Evolutionary conservation across 495 filamentous ascomycete species (phyloP), one percentile per base, ranked within the genome.

Genomic region (Rusavskia elegans): DNA sequence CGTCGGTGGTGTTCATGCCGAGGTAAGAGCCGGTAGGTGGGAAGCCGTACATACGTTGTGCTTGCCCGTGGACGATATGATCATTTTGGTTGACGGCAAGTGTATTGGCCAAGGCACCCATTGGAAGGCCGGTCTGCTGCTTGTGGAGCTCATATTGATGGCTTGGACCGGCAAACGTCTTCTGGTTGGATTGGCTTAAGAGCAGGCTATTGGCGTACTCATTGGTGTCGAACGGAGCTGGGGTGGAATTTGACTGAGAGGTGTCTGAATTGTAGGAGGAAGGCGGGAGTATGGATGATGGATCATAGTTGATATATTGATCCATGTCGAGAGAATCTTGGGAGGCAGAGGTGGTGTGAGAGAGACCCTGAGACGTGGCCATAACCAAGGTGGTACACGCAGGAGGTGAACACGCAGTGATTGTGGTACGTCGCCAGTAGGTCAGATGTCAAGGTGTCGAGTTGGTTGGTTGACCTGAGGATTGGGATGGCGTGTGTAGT

Each of bases 111-210:
- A 92, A 62, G 25, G 83, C 87, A 41, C 85, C 86, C 1, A 84
- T 80, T 0, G 89, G 84, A 29, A 94, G 75, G 51, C 87, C 87
- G 3, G 89, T 92, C 66, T 95, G 88, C 61, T 98, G 90, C 66
- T 84, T 83, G 67, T 94, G 87, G 42, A 82, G 79, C 55, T 89
- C 83, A 68, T 98, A 98, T 61, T 89, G 84, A 70, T 95, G 87
- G 61, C 87, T 95, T 9, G 90, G 89, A 19, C 75, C 87, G 41
- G 80, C 76, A 58, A 87, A 79, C 14, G 69, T 65, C 61, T 82
- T 78, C 35, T 73, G 76, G 5, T 57, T 57, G 36, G 69, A 62
- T 13, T 66, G 61, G 0, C 58, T 61, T 39, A 61, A 56, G 2
- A 68, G 65, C 25, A 66, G 65, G 20, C 67, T 64, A 49, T 57